These are phyloP conservation scores for Chrysoporthe cubensis DNA, from an alignment of 2,329 filamentous ascomycete genomes.

Conservation along the genomic window DNA sequence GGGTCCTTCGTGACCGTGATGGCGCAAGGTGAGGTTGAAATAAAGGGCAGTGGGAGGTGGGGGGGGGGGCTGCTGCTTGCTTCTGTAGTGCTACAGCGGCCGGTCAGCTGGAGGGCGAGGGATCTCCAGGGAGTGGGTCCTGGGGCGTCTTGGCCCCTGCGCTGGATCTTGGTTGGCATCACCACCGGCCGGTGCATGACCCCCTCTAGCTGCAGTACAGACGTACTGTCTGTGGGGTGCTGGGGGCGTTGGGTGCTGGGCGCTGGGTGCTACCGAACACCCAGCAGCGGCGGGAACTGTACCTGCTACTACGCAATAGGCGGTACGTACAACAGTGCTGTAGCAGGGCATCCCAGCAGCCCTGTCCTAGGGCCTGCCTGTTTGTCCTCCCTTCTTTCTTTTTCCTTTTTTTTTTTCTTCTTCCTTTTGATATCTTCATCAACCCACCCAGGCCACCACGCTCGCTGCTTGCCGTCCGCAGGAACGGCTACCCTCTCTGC, in stretches of 20 bases:
- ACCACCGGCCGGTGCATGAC: too few relatives aligned
- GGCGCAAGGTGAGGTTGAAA: conserved; percentile 1
- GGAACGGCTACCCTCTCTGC: too few relatives aligned
- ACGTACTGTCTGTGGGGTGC: too few relatives aligned
- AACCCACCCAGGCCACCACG: too few relatives aligned
- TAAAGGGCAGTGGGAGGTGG: not conserved
- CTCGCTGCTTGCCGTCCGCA: too few relatives aligned
- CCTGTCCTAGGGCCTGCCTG: not conserved
- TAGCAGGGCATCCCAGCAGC: not conserved
- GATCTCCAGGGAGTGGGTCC: conserved; percentile 6
- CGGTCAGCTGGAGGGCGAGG: not conserved
- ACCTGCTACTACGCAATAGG: too few relatives aligned
- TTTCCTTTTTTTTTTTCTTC: not conserved
- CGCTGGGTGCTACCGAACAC: too few relatives aligned
- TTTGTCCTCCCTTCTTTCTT: not conserved
- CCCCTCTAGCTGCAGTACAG: too few relatives aligned
- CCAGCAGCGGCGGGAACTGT: too few relatives aligned
- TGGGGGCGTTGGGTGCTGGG: too few relatives aligned
- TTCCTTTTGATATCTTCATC: not conserved
- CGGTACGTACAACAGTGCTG: not conserved
- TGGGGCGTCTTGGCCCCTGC: not conserved
- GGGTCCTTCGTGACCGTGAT: not conserved
- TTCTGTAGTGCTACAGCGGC: not conserved
- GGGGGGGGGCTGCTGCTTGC: too few relatives aligned
- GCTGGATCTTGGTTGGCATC: too few relatives aligned